phyloP scores from a whole-genome alignment of 2,329 filamentous ascomycete genomes.

The Diaporthe sp. region DNA sequence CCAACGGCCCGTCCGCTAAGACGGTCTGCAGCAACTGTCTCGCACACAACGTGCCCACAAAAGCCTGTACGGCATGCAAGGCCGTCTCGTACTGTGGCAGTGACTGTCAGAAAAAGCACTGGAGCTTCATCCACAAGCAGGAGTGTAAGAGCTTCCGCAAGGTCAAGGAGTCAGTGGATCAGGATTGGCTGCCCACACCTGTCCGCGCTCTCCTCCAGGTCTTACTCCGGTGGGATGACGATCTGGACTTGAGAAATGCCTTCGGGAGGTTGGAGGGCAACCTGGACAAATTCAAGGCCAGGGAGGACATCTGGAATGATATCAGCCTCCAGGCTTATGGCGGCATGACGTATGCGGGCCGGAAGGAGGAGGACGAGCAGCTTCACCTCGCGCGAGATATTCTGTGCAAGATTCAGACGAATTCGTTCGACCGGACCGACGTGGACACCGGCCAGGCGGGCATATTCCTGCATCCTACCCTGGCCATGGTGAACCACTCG shows the following conservation, averaged over 20 bases:
- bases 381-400: slow-evolving; percentile 60
- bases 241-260: slow-evolving; percentile 50
- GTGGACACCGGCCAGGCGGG: slow-evolving; percentile 66
- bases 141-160: slow-evolving; percentile 66
- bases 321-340: slow-evolving; percentile 64
- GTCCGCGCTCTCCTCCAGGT: slow-evolving; percentile 68
- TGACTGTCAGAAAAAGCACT: slow-evolving; percentile 68
- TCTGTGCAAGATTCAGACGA: slow-evolving; percentile 73
- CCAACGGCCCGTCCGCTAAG: slow-evolving; percentile 58
- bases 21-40: slow-evolving; percentile 67
- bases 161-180: slow-evolving; percentile 50
- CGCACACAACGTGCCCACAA: slow-evolving; percentile 41
- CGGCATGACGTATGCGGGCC: slow-evolving; percentile 62
- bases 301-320: slow-evolving; percentile 59
- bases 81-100: slow-evolving; percentile 68
- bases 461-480: slow-evolving; percentile 67
- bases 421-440: slow-evolving; percentile 71
- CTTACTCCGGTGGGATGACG: slow-evolving; percentile 55
- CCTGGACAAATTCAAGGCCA: slow-evolving; percentile 53
- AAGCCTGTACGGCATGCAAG: slow-evolving; percentile 67
- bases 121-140: slow-evolving; percentile 64
- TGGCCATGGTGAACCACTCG: slow-evolving; percentile 75
- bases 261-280: slow-evolving; percentile 63
- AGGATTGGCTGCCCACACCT: slow-evolving; percentile 64
- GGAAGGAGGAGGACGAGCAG: slow-evolving; percentile 52